Percentiles rank a stretch among this genome's conserved stretches.
Conservation (phyloP, 257 asterid species). For the Ocimum tenuiflorum region DNA sequence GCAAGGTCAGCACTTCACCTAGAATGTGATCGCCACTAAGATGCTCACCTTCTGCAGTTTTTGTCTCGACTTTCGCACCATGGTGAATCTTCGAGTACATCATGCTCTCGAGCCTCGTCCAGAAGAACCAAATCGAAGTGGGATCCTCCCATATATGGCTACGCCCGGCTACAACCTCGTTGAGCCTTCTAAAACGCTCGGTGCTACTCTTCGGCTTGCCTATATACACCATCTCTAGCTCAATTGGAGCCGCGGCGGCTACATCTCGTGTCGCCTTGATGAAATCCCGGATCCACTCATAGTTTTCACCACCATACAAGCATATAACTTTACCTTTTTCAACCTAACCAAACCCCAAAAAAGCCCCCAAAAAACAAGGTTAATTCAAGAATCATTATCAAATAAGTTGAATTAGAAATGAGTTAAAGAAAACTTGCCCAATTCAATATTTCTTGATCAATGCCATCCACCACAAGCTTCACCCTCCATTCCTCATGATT, state of each 20-base stretch:
- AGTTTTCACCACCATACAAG: conserved; percentile 71
- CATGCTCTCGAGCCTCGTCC: conserved; percentile 83
- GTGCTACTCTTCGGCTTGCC: conserved; percentile 38
- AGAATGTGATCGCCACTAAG: conserved; percentile 38
- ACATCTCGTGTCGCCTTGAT: conserved; percentile 25
- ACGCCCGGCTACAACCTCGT: conserved; percentile 21
- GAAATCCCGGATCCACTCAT: conserved; percentile 53
- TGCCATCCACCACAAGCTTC: conserved; percentile 47
- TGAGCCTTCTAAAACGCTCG: conserved; percentile 31
- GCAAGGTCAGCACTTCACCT: conserved; percentile 53
- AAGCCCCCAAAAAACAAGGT: not conserved
- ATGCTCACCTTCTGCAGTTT: conserved; percentile 22
- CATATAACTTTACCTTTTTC: conserved; percentile 42
- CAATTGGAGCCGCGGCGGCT: conserved; percentile 29
- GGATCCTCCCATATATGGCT: conserved; percentile 48
- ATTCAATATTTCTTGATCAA: conserved; percentile 40
- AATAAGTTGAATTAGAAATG: not conserved
- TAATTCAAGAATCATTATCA: not conserved
- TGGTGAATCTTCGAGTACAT: conserved; percentile 55
- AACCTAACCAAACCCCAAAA: conserved; percentile 28
- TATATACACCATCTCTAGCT: conserved; percentile 59
- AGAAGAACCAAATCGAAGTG: conserved; percentile 53
- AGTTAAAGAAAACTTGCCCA: conserved; percentile 44
- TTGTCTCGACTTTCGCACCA: conserved; percentile 29
- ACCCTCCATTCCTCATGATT: conserved; percentile 55